Percentiles rank a stretch among this genome's conserved stretches.
Evolutionary conservation across 257 asterid species (phyloP).

Genomic region (Fraxinus americana): DNA sequence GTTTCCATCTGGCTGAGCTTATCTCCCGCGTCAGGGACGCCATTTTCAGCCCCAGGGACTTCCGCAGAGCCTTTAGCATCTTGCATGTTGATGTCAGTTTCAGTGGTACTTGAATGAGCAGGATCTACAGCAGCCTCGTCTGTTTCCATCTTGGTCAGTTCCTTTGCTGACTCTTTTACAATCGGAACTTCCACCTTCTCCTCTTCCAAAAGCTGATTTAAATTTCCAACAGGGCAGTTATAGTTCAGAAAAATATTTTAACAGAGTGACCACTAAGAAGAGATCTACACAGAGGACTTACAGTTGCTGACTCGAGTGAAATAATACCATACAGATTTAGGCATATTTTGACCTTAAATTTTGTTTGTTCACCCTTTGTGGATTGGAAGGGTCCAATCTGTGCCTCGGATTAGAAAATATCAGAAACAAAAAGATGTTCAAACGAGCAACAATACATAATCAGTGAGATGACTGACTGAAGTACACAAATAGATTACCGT

Average conservation of each 20-base stretch:
- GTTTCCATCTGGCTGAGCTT: conserved; percentile 17
- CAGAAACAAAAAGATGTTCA: background rate
- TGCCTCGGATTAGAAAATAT: background rate
- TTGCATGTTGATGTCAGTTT: background rate
- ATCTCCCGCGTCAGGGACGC: background rate
- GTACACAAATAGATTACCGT: too few relatives aligned
- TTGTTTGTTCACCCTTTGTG: conserved; percentile 59
- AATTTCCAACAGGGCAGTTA: background rate
- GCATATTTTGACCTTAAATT: conserved; percentile 78
- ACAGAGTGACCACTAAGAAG: background rate
- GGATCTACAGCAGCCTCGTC: background rate
- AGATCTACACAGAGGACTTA: conserved; percentile 31
- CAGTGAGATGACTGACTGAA: background rate
- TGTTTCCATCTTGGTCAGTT: background rate
- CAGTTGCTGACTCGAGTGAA: conserved; percentile 76
- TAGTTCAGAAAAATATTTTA: background rate
- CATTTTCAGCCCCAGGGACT: background rate
- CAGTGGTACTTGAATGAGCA: background rate
- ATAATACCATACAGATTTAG: conserved; percentile 83
- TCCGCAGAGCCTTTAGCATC: background rate
- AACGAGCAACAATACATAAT: background rate
- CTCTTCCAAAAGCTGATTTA: conserved; percentile 64
- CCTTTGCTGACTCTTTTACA: conserved; percentile 34
- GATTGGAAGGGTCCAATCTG: conserved; percentile 91
- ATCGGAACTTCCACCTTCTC: conserved; percentile 78